Conservation (phyloP, 2,329 filamentous ascomycete genomes). For the Talaromyces verruculosus region DNA sequence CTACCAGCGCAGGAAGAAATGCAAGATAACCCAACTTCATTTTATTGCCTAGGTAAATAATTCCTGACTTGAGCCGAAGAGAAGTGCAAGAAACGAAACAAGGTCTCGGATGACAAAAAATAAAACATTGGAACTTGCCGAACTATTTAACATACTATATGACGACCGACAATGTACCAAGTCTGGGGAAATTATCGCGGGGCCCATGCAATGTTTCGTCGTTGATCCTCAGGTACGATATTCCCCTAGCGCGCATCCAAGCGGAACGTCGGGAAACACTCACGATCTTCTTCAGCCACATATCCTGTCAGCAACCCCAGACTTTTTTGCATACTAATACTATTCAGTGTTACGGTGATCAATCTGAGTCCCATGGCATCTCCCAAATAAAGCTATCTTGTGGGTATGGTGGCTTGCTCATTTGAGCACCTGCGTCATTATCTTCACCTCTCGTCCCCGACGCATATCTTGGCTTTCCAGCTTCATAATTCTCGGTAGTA, state of each 20-base stretch:
- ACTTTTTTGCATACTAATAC: not conserved
- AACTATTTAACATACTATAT: not conserved
- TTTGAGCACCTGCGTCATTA: not conserved
- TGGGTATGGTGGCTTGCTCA: not conserved
- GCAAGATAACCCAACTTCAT: slow-evolving; percentile 18
- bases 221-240: slow-evolving; percentile 10
- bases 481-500: not conserved
- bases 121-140: not conserved
- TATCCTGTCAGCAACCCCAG: not conserved
- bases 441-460: not conserved
- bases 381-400: not conserved
- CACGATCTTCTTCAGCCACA: slow-evolving; percentile 11
- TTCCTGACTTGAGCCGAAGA: not conserved
- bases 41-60: not conserved
- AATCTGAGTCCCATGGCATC: not conserved
- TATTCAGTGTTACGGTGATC: slow-evolving; percentile 2
- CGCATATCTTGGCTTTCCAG: not conserved
- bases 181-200: not conserved
- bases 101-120: not conserved
- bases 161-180: not conserved
- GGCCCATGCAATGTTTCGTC: not conserved
- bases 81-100: not conserved
- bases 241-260: slow-evolving; percentile 9
- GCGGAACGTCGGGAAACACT: slow-evolving; percentile 10
- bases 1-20: slow-evolving; percentile 8